Base-by-base conservation (phyloP, 148 eudicot genomes). In the Talinum fruticosum region DNA sequence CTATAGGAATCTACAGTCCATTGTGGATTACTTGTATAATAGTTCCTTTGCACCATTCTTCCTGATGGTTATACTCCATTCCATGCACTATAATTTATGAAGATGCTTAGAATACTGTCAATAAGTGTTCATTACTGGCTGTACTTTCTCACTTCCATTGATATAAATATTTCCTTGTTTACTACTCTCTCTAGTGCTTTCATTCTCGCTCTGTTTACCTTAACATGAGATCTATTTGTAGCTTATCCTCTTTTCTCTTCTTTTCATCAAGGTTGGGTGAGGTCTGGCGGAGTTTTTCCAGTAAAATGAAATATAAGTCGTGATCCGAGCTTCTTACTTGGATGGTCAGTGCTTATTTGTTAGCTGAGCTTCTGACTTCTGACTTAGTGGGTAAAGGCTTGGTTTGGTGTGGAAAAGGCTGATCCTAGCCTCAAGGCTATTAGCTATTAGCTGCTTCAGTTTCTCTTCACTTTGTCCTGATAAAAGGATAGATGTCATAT, bases 1-100 rank as follows among this genome's bases (percentile, higher is more conserved):
- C 75, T 49, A 68, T 68, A 51, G 72, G 59, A 66, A 76, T 28
- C 67, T 26, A 35, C 30, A 76, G 1, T 16, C 66, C 66, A 5
- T 29, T 18, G 57, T 33, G n/a, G 44, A 6, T 30, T 21, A 45
- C 49, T 53, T 51, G 41, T 53, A 59, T 21, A 30, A 69, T 76
- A 44, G 16, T 18, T n/a, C 16, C 14, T 47, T 6, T 28, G 51
- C 67, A 73, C 12, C n/a, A 73, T 61, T 35, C 34, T 34, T 69
- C 8, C 45, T 30, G 10, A 23, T 6, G 23, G 29, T 26, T 67
- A 51, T 45, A 13, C 13, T 28, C 54, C 45, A 35, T 37, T 19
- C 16, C 8, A 16, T 61, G 51, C 65, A 64, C 45, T 15, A 36
- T 51, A 71, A 69, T 65, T 41, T 8, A 44, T 28, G 47, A 7